These are phyloP conservation scores for Fraxinus dipetala DNA, from an alignment of 305 asterid genomes.

Conservation along the genomic window DNA sequence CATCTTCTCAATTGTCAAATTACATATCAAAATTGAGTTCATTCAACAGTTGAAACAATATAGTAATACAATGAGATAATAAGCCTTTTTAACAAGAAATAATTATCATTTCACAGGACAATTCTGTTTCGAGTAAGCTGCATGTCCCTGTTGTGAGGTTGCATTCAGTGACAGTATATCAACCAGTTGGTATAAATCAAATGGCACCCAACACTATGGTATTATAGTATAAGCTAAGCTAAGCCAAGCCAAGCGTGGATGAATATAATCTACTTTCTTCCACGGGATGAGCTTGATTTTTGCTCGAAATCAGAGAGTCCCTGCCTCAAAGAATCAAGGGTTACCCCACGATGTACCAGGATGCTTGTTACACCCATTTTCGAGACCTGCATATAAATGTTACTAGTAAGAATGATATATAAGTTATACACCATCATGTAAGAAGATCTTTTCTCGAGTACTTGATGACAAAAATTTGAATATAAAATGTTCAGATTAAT, in stretches of 20 bases:
- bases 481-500: neutral
- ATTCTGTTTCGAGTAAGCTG: neutral
- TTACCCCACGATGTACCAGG: slow-evolving; percentile 72
- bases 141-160: neutral
- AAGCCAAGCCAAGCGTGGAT: neutral
- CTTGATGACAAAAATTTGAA: neutral
- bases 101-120: neutral
- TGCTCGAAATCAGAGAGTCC: slow-evolving; percentile 43
- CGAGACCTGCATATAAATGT: slow-evolving; percentile 47
- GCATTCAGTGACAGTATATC: neutral
- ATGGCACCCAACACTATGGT: neutral
- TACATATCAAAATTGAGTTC: neutral
- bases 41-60: neutral
- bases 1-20: neutral
- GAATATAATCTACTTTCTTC: neutral
- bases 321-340: slow-evolving; percentile 65
- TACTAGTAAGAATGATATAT: neutral
- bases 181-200: neutral
- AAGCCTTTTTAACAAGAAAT: neutral
- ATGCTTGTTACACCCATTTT: slow-evolving; percentile 83
- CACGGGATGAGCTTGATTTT: neutral
- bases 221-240: neutral
- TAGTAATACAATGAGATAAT: neutral
- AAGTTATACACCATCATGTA: neutral
- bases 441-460: neutral